A percentile compares a stretch with the other conserved stretches of the same genome.
Evolutionary conservation across 345 rosid genomes (phyloP).

Genomic region (Nephelium lappaceum): DNA sequence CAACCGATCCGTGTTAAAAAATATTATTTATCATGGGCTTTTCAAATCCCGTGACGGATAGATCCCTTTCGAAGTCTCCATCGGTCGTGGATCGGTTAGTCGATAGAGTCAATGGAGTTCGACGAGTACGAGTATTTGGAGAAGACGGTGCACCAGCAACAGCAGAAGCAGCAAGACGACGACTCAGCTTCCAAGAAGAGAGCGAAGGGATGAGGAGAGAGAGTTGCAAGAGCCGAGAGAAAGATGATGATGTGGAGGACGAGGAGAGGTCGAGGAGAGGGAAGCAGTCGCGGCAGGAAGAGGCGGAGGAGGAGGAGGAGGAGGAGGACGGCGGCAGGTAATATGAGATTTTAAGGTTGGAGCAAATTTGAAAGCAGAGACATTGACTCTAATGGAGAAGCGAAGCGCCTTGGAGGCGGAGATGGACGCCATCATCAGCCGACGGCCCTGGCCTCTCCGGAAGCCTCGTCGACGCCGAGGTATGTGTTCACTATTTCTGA

Average conservation of each 20-base stretch:
- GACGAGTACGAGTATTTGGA: conserved; percentile 97
- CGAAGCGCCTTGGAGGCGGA: conserved; percentile 67
- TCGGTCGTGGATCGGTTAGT: no score
- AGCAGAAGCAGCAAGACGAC: conserved; percentile 48
- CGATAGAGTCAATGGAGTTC: conserved; percentile 55
- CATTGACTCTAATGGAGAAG: conserved; percentile 74
- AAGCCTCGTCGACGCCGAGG: conserved; percentile 86
- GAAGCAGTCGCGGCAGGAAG: conserved; percentile 63
- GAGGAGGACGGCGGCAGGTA: no score
- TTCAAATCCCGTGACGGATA: no score
- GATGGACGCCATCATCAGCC: conserved; percentile 72
- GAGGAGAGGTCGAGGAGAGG: conserved; percentile 50
- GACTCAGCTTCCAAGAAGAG: conserved; percentile 46
- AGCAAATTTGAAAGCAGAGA: conserved; percentile 78
- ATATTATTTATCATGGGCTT: no score
- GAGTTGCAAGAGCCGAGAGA: conserved; percentile 60
- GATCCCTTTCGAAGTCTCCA: no score
- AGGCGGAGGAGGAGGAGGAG: conserved; percentile 63
- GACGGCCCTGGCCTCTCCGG: conserved; percentile 92
- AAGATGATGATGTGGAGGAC: conserved; percentile 42
- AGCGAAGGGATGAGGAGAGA: conserved; percentile 51
- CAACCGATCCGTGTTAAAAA: no score
- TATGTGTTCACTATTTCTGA: conserved; percentile 11
- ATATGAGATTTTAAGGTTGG: no score
- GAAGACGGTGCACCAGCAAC: conserved; percentile 72